These are phyloP conservation scores for Apostasia ramifera DNA, from an alignment of 106 monocot species.

Conservation along the genomic window DNA sequence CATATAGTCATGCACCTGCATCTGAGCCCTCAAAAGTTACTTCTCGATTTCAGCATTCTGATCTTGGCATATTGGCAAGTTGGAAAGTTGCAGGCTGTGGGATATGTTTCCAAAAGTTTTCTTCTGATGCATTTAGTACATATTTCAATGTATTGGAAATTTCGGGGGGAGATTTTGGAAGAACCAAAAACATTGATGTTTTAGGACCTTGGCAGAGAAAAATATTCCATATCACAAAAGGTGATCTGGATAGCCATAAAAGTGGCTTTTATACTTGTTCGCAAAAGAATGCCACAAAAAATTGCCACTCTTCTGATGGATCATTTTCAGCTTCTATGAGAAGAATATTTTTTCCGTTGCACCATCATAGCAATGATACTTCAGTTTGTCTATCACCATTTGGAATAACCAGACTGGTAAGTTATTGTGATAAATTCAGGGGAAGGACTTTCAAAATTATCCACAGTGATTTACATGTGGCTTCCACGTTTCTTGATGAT, in stretches of 20 bases:
- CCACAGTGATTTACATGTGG: slow-evolving; percentile 45
- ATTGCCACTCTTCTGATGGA: slow-evolving; percentile 3
- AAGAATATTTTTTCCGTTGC: slow-evolving; percentile 58
- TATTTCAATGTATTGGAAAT: slow-evolving; percentile 4
- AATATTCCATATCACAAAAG: slow-evolving; percentile 15
- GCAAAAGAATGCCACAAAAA: slow-evolving; percentile 8
- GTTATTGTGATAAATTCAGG: slow-evolving; percentile 13
- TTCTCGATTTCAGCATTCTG: slow-evolving; percentile 15
- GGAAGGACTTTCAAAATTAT: slow-evolving; percentile 35
- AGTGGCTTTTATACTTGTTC: slow-evolving; percentile 35
- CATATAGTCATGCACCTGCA: slow-evolving; percentile 7
- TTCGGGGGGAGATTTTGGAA: slow-evolving; percentile 8
- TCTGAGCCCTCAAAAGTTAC: neutral
- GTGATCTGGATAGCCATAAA: slow-evolving; percentile 7
- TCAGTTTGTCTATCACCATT: slow-evolving; percentile 64
- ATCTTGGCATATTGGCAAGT: slow-evolving; percentile 27
- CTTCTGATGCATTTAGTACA: slow-evolving; percentile 13
- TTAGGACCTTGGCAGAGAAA: slow-evolving; percentile 17
- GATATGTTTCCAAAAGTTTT: slow-evolving; percentile 35
- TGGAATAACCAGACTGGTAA: slow-evolving; percentile 62
- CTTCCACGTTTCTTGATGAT: slow-evolving; percentile 38
- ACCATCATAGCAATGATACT: slow-evolving; percentile 28
- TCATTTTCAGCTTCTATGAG: slow-evolving; percentile 24
- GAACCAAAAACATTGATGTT: neutral
- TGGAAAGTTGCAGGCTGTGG: slow-evolving; percentile 61